Evolutionary conservation across 2,329 filamentous ascomycete genomes (phyloP).

Genomic region (Aspergillus fructus): DNA sequence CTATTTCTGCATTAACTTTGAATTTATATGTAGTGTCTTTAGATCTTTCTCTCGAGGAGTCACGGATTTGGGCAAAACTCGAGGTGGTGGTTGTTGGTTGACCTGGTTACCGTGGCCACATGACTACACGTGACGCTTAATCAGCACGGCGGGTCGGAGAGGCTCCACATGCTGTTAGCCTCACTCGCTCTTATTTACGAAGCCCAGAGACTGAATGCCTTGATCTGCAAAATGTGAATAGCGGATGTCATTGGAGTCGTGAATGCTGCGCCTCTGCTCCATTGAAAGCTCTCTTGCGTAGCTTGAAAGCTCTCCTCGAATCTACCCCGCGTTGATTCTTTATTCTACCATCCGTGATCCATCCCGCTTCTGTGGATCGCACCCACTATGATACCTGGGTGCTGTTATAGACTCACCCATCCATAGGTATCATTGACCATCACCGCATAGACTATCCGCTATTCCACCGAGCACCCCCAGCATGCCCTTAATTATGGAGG

Average conservation of each 20-base stretch:
- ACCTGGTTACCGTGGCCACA: constrained; percentile 19
- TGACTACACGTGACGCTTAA: constrained; percentile 22
- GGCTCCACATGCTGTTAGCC: constrained; percentile 13
- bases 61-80: background rate
- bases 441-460: background rate
- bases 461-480: background rate
- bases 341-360: constrained; percentile 1
- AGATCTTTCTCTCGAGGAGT: background rate
- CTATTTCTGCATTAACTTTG: background rate
- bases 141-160: constrained; percentile 11
- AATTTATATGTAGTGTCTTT: background rate
- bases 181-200: constrained; percentile 6
- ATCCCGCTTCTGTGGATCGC: constrained; percentile 7
- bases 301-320: background rate
- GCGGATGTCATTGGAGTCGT: background rate
- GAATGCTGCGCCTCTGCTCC: background rate
- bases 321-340: background rate
- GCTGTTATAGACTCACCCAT: constrained; percentile 5
- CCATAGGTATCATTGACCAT: background rate
- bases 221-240: background rate
- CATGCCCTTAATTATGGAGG: constrained; percentile 58
- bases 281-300: background rate
- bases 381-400: constrained; percentile 15
- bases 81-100: constrained; percentile 13
- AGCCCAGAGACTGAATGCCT: background rate